Percentiles rank a stretch among this genome's conserved stretches.
These are phyloP conservation scores for Aplosporella prunicola DNA, from an alignment of 2,329 filamentous ascomycete genomes.

Conservation along the genomic window DNA sequence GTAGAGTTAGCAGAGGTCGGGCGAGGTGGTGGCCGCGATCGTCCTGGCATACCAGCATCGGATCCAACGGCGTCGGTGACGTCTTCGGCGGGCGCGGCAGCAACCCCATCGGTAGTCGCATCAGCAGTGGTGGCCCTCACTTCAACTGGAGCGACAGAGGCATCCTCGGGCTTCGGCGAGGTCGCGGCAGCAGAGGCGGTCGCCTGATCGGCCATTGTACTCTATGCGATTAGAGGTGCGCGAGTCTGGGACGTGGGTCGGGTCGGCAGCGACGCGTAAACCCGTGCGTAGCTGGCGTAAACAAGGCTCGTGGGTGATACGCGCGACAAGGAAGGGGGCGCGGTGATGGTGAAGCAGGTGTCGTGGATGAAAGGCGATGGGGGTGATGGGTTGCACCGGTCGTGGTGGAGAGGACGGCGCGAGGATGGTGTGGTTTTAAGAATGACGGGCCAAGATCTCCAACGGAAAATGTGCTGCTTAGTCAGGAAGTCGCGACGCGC, in stretches of 20 bases:
- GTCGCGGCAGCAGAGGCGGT: slow-evolving; percentile 21
- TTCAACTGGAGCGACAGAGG: slow-evolving; percentile 23
- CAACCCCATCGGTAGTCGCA: slow-evolving; percentile 21
- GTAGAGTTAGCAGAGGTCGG: slow-evolving; percentile 14
- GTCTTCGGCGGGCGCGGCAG: slow-evolving; percentile 21
- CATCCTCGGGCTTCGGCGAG: slow-evolving; percentile 20
- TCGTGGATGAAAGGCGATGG: slow-evolving; percentile 27
- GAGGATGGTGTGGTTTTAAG: slow-evolving; percentile 10
- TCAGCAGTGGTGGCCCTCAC: slow-evolving; percentile 15
- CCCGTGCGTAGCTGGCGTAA: slow-evolving; percentile 22
- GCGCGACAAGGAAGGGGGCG: slow-evolving; percentile 19
- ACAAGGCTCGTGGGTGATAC: slow-evolving; percentile 17
- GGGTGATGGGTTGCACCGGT: slow-evolving; percentile 18
- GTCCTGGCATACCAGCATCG: slow-evolving; percentile 16
- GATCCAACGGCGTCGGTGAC: slow-evolving; percentile 15
- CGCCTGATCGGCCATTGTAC: slow-evolving; percentile 29
- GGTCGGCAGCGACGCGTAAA: slow-evolving; percentile 24
- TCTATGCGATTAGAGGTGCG: slow-evolving; percentile 23
- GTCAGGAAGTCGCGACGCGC: slow-evolving; percentile 7
- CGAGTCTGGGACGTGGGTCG: slow-evolving; percentile 15
- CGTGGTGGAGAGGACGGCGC: slow-evolving; percentile 9
- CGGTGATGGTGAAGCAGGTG: slow-evolving; percentile 22
- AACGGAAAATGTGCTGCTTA: slow-evolving; percentile 12
- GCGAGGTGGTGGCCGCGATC: slow-evolving; percentile 15
- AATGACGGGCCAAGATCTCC: slow-evolving; percentile 10